Percentiles rank a stretch among this genome's conserved stretches.
These are phyloP conservation scores for Avicennia marina DNA, from an alignment of 257 asterid species.

Conservation along the genomic window DNA sequence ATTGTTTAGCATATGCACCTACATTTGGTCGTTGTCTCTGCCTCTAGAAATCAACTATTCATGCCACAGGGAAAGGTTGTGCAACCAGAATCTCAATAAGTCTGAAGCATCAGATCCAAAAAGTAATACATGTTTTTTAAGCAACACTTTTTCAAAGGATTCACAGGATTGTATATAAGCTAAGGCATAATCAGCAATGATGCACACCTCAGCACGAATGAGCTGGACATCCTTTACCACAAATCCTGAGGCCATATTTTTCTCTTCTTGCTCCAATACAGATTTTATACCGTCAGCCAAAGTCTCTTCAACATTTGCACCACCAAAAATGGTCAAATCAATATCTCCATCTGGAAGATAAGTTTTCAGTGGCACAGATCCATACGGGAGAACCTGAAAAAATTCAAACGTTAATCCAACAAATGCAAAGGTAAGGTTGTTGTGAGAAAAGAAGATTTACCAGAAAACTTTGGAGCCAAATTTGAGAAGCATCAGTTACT, in stretches of 20 bases:
- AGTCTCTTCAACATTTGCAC: constrained; percentile 50
- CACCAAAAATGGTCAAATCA: constrained; percentile 79
- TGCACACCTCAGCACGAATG: constrained; percentile 80
- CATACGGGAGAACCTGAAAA: constrained; percentile 79
- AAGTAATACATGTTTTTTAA: no score
- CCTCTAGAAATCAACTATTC: neutral
- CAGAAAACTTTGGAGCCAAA: neutral
- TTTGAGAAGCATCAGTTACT: neutral
- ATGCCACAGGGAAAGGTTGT: neutral
- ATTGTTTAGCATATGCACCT: neutral
- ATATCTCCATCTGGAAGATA: constrained; percentile 98
- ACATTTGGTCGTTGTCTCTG: neutral
- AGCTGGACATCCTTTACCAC: constrained; percentile 78
- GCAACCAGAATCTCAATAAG: constrained; percentile 16
- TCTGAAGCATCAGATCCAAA: no score
- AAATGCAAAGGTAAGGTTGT: neutral
- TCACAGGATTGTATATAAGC: no score
- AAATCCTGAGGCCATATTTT: constrained; percentile 44
- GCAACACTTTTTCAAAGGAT: no score
- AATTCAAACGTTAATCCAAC: constrained; percentile 11
- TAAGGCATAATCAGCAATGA: neutral
- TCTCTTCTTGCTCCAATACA: constrained; percentile 63
- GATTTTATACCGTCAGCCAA: constrained; percentile 51
- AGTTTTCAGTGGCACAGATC: constrained; percentile 92
- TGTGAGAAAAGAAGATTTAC: neutral